These are phyloP conservation scores for Fusarium heterosporum DNA, from an alignment of 2,329 filamentous ascomycete species.

Conservation along the genomic window DNA sequence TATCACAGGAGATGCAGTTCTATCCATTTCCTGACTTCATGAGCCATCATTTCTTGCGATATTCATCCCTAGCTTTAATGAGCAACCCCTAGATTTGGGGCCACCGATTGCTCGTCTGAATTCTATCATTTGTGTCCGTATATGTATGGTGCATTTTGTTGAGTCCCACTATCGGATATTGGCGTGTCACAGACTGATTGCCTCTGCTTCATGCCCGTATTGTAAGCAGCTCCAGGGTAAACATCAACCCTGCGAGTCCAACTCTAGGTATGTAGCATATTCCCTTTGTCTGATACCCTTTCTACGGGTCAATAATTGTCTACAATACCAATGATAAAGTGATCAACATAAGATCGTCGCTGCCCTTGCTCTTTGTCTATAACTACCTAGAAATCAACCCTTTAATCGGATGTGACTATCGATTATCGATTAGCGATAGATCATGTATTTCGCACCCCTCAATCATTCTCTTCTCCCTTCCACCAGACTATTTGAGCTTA, in stretches of 20 bases:
- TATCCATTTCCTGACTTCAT: slow-evolving; percentile 1
- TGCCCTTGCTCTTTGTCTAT: not conserved
- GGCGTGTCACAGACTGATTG: slow-evolving; percentile 42
- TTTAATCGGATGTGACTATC: not conserved
- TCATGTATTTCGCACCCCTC: slow-evolving; percentile 12
- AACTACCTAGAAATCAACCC: not conserved
- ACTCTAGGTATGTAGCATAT: too few species aligned
- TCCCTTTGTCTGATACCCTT: slow-evolving; percentile 10
- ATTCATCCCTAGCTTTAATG: not conserved
- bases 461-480: slow-evolving; percentile 6
- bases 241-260: slow-evolving; percentile 19
- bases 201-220: slow-evolving; percentile 15
- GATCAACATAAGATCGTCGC: slow-evolving; percentile 7
- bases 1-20: slow-evolving; percentile 1
- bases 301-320: slow-evolving; percentile 1
- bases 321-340: slow-evolving; percentile 1
- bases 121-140: slow-evolving; percentile 1
- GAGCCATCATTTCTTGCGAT: not conserved
- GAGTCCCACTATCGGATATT: slow-evolving; percentile 36
- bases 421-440: not conserved
- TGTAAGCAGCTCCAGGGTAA: slow-evolving; percentile 5
- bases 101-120: slow-evolving; percentile 9
- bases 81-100: not conserved
- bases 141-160: not conserved
- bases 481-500: slow-evolving; percentile 12